A percentile compares a stretch with the other conserved stretches of the same genome.
Conservation (phyloP, 768 basidiomycete species). For the Collybia sordida region DNA sequence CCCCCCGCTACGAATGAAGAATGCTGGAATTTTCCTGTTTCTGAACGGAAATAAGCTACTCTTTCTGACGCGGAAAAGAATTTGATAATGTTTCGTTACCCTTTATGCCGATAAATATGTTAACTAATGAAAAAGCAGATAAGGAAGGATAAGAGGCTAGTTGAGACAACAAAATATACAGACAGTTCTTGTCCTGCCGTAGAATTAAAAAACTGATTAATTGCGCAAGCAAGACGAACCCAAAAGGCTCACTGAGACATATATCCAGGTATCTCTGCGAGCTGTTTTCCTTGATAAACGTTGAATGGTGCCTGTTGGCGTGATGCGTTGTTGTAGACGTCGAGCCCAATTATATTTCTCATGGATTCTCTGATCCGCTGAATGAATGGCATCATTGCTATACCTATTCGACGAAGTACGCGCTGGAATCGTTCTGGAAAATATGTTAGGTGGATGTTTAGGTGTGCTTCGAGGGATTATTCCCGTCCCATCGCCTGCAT, state of each 20-base stretch:
- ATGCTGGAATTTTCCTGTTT: constrained; percentile 64
- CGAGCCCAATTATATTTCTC: constrained; percentile 36
- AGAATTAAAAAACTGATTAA: not conserved
- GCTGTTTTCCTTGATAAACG: constrained; percentile 58
- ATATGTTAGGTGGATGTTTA: constrained; percentile 9
- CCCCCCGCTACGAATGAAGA: constrained; percentile 61
- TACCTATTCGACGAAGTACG: constrained; percentile 16
- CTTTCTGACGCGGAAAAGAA: no score
- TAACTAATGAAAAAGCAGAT: constrained; percentile 32
- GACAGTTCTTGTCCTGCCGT: constrained; percentile 52
- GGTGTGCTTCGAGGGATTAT: constrained; percentile 42
- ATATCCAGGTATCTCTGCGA: constrained; percentile 66
- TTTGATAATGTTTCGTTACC: constrained; percentile 19
- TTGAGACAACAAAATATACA: constrained; percentile 13
- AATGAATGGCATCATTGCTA: constrained; percentile 40
- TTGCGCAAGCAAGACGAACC: not conserved
- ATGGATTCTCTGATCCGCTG: constrained; percentile 29
- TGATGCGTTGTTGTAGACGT: constrained; percentile 44
- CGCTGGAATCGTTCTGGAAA: constrained; percentile 20
- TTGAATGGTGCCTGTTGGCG: constrained; percentile 50
- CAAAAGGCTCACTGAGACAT: constrained; percentile 50
- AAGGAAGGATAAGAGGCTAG: constrained; percentile 2
- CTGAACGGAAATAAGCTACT: constrained; percentile 11
- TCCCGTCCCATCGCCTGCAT: constrained; percentile 54
- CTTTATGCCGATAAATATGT: constrained; percentile 71